A percentile compares a stretch with the other conserved stretches of the same genome.
Conservation (phyloP, 257 asterid species). For the Penstemon newberryi region DNA sequence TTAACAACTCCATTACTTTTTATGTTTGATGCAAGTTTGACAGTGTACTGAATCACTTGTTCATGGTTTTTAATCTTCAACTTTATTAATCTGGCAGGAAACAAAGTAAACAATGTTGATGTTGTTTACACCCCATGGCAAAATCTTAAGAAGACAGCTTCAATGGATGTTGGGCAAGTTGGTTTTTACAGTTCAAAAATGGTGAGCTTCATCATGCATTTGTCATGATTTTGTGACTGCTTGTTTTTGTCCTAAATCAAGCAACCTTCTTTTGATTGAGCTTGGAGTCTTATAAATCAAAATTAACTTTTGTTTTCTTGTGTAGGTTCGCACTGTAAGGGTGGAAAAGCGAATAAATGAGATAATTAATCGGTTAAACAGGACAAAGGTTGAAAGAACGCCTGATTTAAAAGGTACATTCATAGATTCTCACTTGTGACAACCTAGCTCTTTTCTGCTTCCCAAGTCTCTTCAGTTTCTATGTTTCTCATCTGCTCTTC, state of each 20-base stretch:
- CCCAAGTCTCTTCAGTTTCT: neutral
- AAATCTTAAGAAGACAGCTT: constrained; percentile 90
- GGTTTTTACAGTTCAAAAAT: constrained; percentile 83
- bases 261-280: constrained; percentile 17
- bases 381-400: constrained; percentile 89
- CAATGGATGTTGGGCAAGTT: constrained; percentile 99
- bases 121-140: constrained; percentile 99
- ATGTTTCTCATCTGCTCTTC: neutral
- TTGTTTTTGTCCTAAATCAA: neutral
- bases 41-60: constrained; percentile 8
- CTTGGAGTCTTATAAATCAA: neutral
- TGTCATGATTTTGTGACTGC: constrained; percentile 3
- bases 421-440: neutral
- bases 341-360: constrained; percentile 96
- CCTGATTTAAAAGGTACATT: constrained; percentile 86
- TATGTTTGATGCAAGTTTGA: constrained; percentile 22
- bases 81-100: constrained; percentile 54
- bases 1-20: neutral
- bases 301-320: constrained; percentile 20
- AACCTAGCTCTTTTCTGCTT: neutral
- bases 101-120: constrained; percentile 85
- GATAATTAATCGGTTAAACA: constrained; percentile 84
- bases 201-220: constrained; percentile 50
- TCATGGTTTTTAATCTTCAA: neutral
- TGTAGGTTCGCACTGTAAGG: constrained; percentile 78